Conservation (phyloP, 495 filamentous ascomycete species). For the Aspergillus steynii region DNA sequence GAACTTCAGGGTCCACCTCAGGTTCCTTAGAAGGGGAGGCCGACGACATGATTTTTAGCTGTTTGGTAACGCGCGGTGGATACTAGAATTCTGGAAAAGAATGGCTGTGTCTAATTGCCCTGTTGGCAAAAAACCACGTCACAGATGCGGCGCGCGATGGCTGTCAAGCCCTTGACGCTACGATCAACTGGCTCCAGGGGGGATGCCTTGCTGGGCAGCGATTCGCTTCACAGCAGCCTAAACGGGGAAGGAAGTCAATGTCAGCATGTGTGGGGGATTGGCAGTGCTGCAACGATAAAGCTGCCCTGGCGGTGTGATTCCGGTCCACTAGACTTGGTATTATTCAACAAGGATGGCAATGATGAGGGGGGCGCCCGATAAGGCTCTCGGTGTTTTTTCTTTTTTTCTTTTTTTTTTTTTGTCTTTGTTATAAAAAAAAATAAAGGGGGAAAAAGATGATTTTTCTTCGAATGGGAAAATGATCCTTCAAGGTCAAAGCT, state of each 20-base stretch:
- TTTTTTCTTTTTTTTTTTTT: conserved; percentile 13
- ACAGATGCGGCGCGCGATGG: conserved; percentile 37
- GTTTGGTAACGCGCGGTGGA: conserved; percentile 25
- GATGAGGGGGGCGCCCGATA: conserved; percentile 22
- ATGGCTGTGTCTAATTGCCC: conserved; percentile 35
- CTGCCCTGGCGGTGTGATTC: conserved; percentile 39
- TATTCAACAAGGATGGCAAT: conserved; percentile 16
- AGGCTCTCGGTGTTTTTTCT: conserved; percentile 11
- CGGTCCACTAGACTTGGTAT: conserved; percentile 22
- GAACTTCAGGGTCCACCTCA: conserved; percentile 88
- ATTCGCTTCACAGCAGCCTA: conserved; percentile 48
- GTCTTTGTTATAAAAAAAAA: conserved; percentile 1
- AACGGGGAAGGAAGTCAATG: conserved; percentile 24
- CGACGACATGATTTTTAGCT: conserved; percentile 85
- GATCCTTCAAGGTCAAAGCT: conserved; percentile 8
- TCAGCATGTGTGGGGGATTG: conserved; percentile 40
- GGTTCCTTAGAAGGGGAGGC: conserved; percentile 82
- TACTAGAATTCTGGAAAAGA: conserved; percentile 32
- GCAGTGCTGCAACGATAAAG: conserved; percentile 34
- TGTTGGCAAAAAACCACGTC: conserved; percentile 52
- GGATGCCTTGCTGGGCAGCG: conserved; percentile 43
- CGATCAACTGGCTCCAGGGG: conserved; percentile 32
- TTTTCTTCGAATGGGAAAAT: not conserved
- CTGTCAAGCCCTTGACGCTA: conserved; percentile 28
- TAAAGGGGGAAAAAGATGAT: not conserved